Evolutionary conservation across 1,284 basidiomycete species (phyloP).

Genomic region (Cutaneotrichosporon mucoides): DNA sequence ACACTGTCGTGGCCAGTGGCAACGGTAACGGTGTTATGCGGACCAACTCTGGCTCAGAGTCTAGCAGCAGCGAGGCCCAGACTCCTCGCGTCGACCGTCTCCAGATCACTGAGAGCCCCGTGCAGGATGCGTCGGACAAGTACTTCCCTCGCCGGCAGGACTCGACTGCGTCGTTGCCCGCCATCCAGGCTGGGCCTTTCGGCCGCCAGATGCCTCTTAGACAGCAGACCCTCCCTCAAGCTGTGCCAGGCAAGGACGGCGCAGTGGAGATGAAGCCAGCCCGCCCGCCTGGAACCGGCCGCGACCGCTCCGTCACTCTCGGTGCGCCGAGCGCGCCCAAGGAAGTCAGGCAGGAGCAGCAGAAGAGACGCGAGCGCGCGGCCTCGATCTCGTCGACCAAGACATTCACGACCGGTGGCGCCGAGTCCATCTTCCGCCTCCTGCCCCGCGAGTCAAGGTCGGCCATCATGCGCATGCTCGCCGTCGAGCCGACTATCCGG

Average conservation of each 20-base stretch:
- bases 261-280: neutral
- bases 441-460: constrained; percentile 86
- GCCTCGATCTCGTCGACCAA: constrained; percentile 41
- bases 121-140: constrained; percentile 60
- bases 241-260: neutral
- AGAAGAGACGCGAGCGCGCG: constrained; percentile 39
- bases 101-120: constrained; percentile 27
- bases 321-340: constrained; percentile 8
- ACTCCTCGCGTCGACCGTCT: constrained; percentile 22
- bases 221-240: constrained; percentile 20
- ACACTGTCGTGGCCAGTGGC: constrained; percentile 27
- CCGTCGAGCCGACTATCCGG: constrained; percentile 78
- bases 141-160: constrained; percentile 64
- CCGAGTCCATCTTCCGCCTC: constrained; percentile 97
- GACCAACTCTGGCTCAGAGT: constrained; percentile 3
- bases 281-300: neutral
- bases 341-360: constrained; percentile 31
- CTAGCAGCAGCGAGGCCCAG: constrained; percentile 25
- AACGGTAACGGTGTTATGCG: neutral
- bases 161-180: constrained; percentile 59
- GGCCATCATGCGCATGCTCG: constrained; percentile 89
- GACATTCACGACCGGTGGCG: constrained; percentile 76
- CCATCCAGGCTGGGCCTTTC: constrained; percentile 21
- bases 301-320: constrained; percentile 16
- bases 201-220: constrained; percentile 16